These are phyloP conservation scores for thale cress (Arabidopsis thaliana) DNA, from an alignment of 345 rosid genomes.

Conservation along the genomic window TAIR10.1 NC_003075.7:9958501-9959000, in stretches of 20 bases:
- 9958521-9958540: neutral
- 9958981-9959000: conserved; percentile 27
- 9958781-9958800: too few species aligned
- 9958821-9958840: too few species aligned
- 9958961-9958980: conserved; percentile 32
- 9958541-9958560: neutral
- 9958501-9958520: conserved; percentile 9
- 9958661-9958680: conserved; percentile 44
- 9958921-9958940: conserved; percentile 24
- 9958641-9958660: conserved; percentile 58
- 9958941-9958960: conserved; percentile 37
- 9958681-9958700: conserved; percentile 65
- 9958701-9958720: conserved; percentile 93
- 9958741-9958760: too few species aligned
- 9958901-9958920: conserved; percentile 3
- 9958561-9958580: neutral
- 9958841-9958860: neutral
- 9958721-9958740: neutral
- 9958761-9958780: too few species aligned
- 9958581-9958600: conserved; percentile 81
- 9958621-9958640: conserved; percentile 59
- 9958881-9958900: neutral
- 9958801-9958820: too few species aligned
- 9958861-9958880: conserved; percentile 23
- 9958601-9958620: conserved; percentile 98